Evolutionary conservation across 192 early-diverging fungal species (phyloP).

Genomic region (Rhizophlyctis rosea): DNA sequence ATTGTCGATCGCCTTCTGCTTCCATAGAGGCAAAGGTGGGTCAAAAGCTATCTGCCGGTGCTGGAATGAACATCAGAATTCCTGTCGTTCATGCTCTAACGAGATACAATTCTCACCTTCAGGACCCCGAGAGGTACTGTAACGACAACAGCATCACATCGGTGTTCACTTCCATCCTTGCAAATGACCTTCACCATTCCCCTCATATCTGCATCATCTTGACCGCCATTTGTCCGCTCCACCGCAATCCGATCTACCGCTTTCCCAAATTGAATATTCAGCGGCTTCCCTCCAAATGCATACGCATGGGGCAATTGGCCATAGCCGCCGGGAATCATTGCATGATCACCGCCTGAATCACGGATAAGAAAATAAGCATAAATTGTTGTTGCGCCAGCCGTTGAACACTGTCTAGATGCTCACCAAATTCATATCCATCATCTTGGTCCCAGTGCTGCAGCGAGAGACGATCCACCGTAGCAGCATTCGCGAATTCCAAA

Average conservation of each 20-base stretch:
- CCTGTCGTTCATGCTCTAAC: background rate
- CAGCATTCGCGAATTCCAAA: slow-evolving; percentile 48
- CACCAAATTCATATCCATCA: slow-evolving; percentile 42
- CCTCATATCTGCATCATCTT: too few species aligned
- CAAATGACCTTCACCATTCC: background rate
- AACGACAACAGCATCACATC: slow-evolving; percentile 3
- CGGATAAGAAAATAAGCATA: background rate
- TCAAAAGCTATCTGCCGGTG: background rate
- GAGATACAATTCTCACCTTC: slow-evolving; percentile 15
- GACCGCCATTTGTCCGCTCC: background rate
- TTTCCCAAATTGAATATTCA: slow-evolving; percentile 32
- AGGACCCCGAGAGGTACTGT: slow-evolving; percentile 39
- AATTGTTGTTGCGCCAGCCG: background rate
- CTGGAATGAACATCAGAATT: background rate
- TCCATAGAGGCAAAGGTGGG: slow-evolving; percentile 17
- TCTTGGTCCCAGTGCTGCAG: slow-evolving; percentile 44
- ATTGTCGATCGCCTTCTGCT: slow-evolving; percentile 18
- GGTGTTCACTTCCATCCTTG: background rate
- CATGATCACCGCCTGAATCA: slow-evolving; percentile 3
- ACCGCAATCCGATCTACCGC: slow-evolving; percentile 27
- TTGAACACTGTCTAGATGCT: background rate
- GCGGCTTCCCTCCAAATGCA: slow-evolving; percentile 18
- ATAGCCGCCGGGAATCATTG: slow-evolving; percentile 12
- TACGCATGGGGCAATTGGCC: slow-evolving; percentile 32
- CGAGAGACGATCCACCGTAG: slow-evolving; percentile 32